Conservation (phyloP, 495 filamentous ascomycete species). For the Talaromyces liani region DNA sequence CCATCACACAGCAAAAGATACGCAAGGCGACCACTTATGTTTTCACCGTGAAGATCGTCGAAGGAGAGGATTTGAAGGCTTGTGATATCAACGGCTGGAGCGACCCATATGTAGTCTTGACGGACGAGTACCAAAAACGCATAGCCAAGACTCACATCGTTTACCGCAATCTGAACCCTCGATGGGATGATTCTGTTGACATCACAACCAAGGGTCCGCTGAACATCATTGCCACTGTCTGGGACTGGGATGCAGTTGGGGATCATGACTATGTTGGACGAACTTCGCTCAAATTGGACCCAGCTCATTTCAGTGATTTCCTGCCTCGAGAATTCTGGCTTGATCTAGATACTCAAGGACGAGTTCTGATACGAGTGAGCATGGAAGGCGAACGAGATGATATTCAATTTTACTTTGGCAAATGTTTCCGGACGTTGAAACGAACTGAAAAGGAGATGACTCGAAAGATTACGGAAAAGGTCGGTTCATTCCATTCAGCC, state of each 20-base stretch:
- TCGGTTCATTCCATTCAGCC: conserved; percentile 25
- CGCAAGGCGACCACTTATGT: conserved; percentile 75
- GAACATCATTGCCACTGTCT: conserved; percentile 93
- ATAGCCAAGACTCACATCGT: conserved; percentile 91
- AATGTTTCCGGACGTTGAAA: conserved; percentile 91
- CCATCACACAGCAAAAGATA: conserved; percentile 43
- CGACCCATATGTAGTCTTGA: conserved; percentile 95
- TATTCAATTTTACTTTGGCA: conserved; percentile 98
- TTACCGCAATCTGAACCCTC: conserved; percentile 84
- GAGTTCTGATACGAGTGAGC: conserved; percentile 80
- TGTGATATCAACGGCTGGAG: conserved; percentile 92
- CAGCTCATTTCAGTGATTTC: conserved; percentile 91
- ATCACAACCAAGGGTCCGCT: conserved; percentile 87
- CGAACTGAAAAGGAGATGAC: conserved; percentile 97
- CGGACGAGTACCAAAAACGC: conserved; percentile 97
- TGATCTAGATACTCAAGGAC: conserved; percentile 90
- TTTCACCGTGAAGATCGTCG: conserved; percentile 98
- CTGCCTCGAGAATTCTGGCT: conserved; percentile 94
- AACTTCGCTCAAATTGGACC: conserved; percentile 91
- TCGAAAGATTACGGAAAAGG: conserved; percentile 95
- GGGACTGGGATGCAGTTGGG: conserved; percentile 97
- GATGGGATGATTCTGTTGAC: conserved; percentile 96
- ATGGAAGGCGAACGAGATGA: conserved; percentile 99
- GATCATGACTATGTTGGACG: conserved; percentile 97
- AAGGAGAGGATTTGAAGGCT: conserved; percentile 96